Evolutionary conservation across 2,329 filamentous ascomycete species (phyloP), one percentile per base, ranked within the genome.

Genomic region (Rutstroemia sp.): DNA sequence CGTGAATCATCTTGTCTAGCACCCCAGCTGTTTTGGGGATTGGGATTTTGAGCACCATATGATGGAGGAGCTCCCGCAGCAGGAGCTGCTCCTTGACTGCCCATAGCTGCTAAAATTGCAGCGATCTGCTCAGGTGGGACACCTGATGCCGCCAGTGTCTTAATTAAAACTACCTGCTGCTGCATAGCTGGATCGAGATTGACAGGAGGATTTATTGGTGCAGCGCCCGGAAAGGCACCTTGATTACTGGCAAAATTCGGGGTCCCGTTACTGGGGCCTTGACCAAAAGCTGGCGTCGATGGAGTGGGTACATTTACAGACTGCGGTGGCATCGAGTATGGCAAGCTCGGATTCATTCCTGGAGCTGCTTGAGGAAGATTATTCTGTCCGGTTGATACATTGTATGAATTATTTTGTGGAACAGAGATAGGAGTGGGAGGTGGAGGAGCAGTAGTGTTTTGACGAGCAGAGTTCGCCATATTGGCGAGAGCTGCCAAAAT

Each of bases 401-500:
- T 77, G 63, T 67, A 70, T 51, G 61, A 58, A 64, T 58, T 69
- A 66, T 63, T 61, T 60, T 71, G 69, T 57, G 68, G 63, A 47
- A 65, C 66, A 63, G 67, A 47, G 39, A 61, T 54, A 38, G 65
- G 52, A 52, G 63, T 56, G 9, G 30, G 30, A 34, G 30, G 30
- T 37, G 66, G 54, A 52, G 77, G 72, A 52, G 75, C 71, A 54
- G 76, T 74, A 39, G 77, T 81, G 70, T 85, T 90, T 71, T 90
- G 86, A 62, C 88, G 86, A 41, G 88, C 87, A 53, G 51, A 42
- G 6, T 53, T 53, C 10, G 52, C 45, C 73, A 94, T 87, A 67
- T 88, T 89, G 62, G 88, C 87, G 61, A 94, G 79, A 46, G 87
- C 87, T 70, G 88, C 87, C 72, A 92, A 78, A 65, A 94, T 91